Evolutionary conservation across 306 rosid genomes (phyloP), one percentile per base, ranked within the genome.

Genomic region (Arachis hypogaea): DNA sequence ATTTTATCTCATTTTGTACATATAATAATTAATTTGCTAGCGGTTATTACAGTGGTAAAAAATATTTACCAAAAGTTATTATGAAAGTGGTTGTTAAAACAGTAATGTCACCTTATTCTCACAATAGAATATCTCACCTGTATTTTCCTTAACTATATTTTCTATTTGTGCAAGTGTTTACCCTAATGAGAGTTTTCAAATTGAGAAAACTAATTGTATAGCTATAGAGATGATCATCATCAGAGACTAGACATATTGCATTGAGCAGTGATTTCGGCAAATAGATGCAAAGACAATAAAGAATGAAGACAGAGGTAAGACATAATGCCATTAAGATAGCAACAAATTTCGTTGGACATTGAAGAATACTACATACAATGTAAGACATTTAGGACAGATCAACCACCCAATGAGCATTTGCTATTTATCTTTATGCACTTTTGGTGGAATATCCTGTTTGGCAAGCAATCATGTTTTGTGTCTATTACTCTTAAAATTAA

Each of bases 271-370:
- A 73, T 70, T 74, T 70, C 64, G 52, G 58, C 55, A 58, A 59
- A 52, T 52, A 49, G 55, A 72, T 79, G 42, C 74, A 41, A 16
- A 16, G 5, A 61, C 22, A 36, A 46, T 5, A 36, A 33, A 60
- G 18, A 78, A 72, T 49, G 36, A n/a, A 41, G 58, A 14, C 71
- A 41, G 2, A 82, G 11, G 45, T 22, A 64, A 50, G 43, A 70
- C 45, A 55, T 10, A 74, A 30, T 61, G 73, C 36, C 84, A 74
- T 75, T 74, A 44, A 74, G 72, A 75, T 52, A 69, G 28, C 58
- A 75, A 71, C 81, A 71, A 71, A 71, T 22, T 58, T 60, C 16
- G 44, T 52, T 65, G 6, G 51, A 74, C 47, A 74, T 22, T 29
- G 22, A 61, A 47, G 49, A 73, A 4, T 67, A 57, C 38, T 67